These are phyloP conservation scores for Akanthomyces lecanii DNA, from an alignment of 2,329 filamentous ascomycete genomes.

Conservation along the genomic window DNA sequence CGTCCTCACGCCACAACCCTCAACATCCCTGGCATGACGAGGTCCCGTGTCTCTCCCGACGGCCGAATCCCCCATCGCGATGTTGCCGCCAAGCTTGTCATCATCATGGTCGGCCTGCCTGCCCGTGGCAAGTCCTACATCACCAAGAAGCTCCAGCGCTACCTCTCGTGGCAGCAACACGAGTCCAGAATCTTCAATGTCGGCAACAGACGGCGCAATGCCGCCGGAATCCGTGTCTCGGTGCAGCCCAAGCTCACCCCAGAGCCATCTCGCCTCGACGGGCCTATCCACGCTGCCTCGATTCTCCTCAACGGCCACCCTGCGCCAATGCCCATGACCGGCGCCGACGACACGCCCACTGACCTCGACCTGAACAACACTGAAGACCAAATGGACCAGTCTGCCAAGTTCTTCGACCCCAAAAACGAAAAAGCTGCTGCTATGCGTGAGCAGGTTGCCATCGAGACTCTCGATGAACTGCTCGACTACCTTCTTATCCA, in stretches of 20 bases:
- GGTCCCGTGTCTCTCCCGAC: conserved; percentile 91
- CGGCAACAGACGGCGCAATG: conserved; percentile 80
- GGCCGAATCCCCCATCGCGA: conserved; percentile 90
- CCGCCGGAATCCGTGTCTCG: conserved; percentile 54
- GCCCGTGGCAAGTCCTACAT: conserved; percentile 98
- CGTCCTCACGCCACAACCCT: conserved; percentile 86
- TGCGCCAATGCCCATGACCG: conserved; percentile 30
- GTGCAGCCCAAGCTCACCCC: conserved; percentile 30
- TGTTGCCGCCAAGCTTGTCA: conserved; percentile 92
- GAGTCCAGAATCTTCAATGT: conserved; percentile 97
- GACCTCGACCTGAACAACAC: conserved; percentile 32
- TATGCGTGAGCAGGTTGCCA: conserved; percentile 84
- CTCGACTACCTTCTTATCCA: conserved; percentile 80
- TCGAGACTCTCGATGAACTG: conserved; percentile 88
- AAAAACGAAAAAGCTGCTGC: conserved; percentile 76
- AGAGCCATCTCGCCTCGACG: conserved; percentile 37
- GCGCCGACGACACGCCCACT: conserved; percentile 35
- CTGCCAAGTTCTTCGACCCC: conserved; percentile 90
- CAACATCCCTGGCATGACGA: conserved; percentile 93
- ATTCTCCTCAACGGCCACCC: conserved; percentile 54
- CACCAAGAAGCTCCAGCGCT: conserved; percentile 94
- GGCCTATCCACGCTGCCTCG: conserved; percentile 49
- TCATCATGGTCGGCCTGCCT: conserved; percentile 96
- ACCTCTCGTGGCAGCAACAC: conserved; percentile 96
- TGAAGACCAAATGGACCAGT: conserved; percentile 63